A percentile compares a stretch with the other conserved stretches of the same genome.
Evolutionary conservation across 2,329 filamentous ascomycete species (phyloP).

Genomic region (Alternaria triticimaculans): DNA sequence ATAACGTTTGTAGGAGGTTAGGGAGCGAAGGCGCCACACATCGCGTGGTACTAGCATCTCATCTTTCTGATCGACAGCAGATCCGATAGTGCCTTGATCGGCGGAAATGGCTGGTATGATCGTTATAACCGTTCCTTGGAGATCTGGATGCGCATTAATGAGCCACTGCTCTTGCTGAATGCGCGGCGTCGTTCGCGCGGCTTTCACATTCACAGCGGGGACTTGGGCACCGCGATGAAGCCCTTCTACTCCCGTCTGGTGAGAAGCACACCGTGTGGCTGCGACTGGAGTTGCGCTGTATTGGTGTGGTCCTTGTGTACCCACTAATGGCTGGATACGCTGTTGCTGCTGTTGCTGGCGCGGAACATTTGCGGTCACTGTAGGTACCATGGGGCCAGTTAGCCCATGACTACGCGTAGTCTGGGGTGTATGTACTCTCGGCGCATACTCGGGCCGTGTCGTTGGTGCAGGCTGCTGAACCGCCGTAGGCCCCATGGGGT

Average conservation of each 20-base stretch:
- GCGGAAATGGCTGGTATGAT: neutral
- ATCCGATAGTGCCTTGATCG: neutral
- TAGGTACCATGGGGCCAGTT: neutral
- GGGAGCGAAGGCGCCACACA: neutral
- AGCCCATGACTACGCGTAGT: too few species aligned
- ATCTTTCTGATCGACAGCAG: too few species aligned
- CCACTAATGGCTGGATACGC: accelerated
- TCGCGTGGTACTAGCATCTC: neutral
- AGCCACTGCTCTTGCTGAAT: neutral
- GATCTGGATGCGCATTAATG: neutral
- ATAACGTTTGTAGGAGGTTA: neutral
- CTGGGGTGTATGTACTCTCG: neutral
- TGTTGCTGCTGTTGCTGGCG: neutral
- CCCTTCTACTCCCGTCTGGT: neutral
- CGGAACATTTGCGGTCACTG: accelerated
- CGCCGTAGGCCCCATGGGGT: neutral
- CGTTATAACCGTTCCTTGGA: accelerated
- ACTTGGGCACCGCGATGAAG: neutral
- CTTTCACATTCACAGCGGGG: neutral
- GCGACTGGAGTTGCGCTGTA: neutral
- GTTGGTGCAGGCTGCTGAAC: neutral
- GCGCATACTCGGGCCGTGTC: neutral
- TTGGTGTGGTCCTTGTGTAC: neutral
- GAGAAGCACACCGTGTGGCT: neutral
- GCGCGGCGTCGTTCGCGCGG: neutral